Conservation (phyloP, 495 filamentous ascomycete species). For the Hyaloscypha finlandica region DNA sequence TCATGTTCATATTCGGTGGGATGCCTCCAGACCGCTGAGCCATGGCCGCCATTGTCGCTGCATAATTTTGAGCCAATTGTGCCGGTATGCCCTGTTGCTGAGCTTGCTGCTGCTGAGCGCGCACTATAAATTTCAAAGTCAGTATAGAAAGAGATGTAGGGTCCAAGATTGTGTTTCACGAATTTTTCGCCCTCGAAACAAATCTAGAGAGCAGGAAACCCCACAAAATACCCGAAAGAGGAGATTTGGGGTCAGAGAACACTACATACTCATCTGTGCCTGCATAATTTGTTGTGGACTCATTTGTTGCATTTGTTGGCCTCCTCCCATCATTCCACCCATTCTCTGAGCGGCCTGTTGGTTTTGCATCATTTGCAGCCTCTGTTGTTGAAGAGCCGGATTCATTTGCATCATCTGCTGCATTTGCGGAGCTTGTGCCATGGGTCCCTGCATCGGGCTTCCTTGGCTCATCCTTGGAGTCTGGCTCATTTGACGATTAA, state of each 20-base stretch:
- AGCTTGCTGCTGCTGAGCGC: conserved; percentile 29
- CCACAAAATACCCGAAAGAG: no score
- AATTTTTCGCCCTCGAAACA: no score
- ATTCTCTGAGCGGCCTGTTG: conserved; percentile 33
- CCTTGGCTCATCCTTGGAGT: conserved; percentile 72
- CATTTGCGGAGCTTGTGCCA: conserved; percentile 61
- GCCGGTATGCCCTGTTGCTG: conserved; percentile 34
- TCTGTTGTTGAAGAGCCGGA: conserved; percentile 24
- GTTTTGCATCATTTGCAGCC: conserved; percentile 28
- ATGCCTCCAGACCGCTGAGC: conserved; percentile 5
- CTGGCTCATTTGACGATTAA: conserved; percentile 68
- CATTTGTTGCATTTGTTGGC: conserved; percentile 24
- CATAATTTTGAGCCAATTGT: conserved; percentile 34
- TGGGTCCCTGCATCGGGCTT: conserved; percentile 62
- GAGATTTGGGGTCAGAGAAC: no score
- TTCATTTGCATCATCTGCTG: conserved; percentile 43
- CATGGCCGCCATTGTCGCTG: conserved; percentile 29
- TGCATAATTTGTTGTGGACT: conserved; percentile 32
- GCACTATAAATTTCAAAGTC: not conserved
- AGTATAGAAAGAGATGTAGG: no score
- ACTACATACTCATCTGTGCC: not conserved
- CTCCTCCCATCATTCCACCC: conserved; percentile 30
- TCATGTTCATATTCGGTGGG: conserved; percentile 29
- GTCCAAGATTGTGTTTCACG: no score
- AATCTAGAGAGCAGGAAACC: no score